A percentile compares a stretch with the other conserved stretches of the same genome.
Evolutionary conservation across 371 early-diverging fungal species (phyloP).

Genomic region (Mucor ambiguus): DNA sequence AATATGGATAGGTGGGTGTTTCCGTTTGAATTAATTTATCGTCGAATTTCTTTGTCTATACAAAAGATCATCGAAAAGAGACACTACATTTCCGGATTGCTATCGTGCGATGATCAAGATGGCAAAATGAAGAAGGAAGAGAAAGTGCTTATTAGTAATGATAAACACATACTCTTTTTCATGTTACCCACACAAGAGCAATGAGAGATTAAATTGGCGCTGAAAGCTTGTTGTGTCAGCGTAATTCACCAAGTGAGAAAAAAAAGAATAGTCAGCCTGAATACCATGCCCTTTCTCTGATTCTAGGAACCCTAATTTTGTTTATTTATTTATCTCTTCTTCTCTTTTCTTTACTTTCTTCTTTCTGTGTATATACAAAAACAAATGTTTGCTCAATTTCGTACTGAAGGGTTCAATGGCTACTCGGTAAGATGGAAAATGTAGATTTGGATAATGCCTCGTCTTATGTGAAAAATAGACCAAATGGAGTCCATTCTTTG

Average conservation of each 20-base stretch:
- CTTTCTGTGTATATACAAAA: not conserved
- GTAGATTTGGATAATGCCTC: not conserved
- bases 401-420: constrained; percentile 67
- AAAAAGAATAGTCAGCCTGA: constrained; percentile 25
- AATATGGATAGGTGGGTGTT: not conserved
- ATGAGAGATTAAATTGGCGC: not conserved
- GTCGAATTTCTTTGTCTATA: not conserved
- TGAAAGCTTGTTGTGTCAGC: constrained; percentile 4
- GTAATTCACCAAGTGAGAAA: not conserved
- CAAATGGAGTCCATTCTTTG: constrained; percentile 94
- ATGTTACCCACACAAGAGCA: constrained; percentile 1
- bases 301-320: constrained; percentile 5
- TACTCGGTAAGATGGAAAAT: constrained; percentile 54
- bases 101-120: not conserved
- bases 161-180: not conserved
- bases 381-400: constrained; percentile 56
- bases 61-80: not conserved
- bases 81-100: not conserved
- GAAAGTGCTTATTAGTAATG: not conserved
- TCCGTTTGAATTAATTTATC: not conserved
- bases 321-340: constrained; percentile 1
- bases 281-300: constrained; percentile 3
- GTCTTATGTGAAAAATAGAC: constrained; percentile 42
- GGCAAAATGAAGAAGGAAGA: not conserved
- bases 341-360: constrained; percentile 13